phyloP scores from a whole-genome alignment of 257 asterid species.

The Solanum medicagineum region DNA sequence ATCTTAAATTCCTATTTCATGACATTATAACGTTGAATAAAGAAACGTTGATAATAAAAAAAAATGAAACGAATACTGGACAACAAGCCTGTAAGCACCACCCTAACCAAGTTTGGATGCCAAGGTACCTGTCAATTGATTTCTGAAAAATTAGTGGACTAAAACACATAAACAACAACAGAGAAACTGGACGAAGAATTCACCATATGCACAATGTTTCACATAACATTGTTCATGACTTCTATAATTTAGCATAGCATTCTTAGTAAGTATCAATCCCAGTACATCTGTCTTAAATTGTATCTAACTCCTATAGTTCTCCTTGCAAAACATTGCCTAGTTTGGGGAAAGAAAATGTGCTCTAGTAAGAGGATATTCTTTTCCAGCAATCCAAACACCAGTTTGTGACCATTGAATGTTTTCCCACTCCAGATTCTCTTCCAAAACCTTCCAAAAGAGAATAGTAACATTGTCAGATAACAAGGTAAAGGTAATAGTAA shows the following conservation, averaged over 20 bases:
- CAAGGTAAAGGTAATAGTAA: background rate
- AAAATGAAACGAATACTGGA: too few relatives aligned
- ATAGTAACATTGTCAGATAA: background rate
- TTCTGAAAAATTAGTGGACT: background rate
- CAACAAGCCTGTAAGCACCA: too few relatives aligned
- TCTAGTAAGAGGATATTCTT: constrained; percentile 72
- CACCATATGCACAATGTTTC: background rate
- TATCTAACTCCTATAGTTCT: background rate
- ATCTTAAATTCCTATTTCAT: too few relatives aligned
- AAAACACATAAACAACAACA: background rate
- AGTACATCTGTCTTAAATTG: background rate
- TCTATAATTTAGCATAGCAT: background rate
- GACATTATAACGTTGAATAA: too few relatives aligned
- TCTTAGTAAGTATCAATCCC: background rate
- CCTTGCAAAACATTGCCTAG: constrained; percentile 9
- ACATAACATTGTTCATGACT: background rate
- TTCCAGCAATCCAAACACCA: constrained; percentile 76
- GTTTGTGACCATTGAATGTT: constrained; percentile 78
- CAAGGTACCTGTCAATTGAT: too few relatives aligned
- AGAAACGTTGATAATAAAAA: too few relatives aligned
- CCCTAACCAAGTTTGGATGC: too few relatives aligned
- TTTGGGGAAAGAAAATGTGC: constrained; percentile 69
- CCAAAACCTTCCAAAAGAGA: constrained; percentile 50
- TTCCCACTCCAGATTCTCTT: constrained; percentile 85
- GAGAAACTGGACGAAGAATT: background rate